phyloP scores from a whole-genome alignment of 108 stramenopile species.

The Cyclotella kingstonii region DNA sequence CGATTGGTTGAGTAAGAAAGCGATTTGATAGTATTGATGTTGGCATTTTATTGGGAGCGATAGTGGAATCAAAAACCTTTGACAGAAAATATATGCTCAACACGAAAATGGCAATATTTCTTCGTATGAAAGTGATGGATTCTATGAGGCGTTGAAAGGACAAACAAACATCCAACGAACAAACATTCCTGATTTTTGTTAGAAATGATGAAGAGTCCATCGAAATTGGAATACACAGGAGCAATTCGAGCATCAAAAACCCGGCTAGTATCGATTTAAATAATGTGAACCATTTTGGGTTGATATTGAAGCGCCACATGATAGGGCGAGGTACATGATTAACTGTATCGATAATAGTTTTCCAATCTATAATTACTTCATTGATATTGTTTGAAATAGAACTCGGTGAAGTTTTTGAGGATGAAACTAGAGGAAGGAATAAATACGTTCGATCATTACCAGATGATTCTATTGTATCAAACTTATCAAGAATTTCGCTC shows the following conservation, averaged over 20 bases:
- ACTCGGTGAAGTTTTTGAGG: background rate
- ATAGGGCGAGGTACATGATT: background rate
- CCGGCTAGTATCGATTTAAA: background rate
- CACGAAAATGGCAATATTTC: too few relatives aligned
- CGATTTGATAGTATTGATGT: slow-evolving; percentile 23
- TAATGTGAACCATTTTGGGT: background rate
- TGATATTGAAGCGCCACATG: slow-evolving; percentile 3
- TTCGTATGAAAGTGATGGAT: too few relatives aligned
- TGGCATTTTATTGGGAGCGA: slow-evolving; percentile 2
- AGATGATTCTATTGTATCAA: background rate
- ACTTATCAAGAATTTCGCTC: background rate
- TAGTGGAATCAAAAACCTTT: background rate
- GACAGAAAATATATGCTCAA: background rate
- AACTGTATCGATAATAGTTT: slow-evolving; percentile 13
- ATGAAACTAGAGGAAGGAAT: slow-evolving; percentile 21
- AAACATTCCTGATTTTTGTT: too few relatives aligned
- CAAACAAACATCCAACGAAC: too few relatives aligned
- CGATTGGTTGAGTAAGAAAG: slow-evolving; percentile 23
- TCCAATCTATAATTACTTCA: slow-evolving; percentile 22
- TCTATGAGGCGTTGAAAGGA: too few relatives aligned
- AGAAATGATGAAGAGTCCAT: too few relatives aligned
- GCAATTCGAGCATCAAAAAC: background rate
- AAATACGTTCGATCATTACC: slow-evolving; percentile 14
- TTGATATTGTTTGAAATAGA: background rate
- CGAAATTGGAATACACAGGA: background rate